Evolutionary conservation across 2,329 filamentous ascomycete species (phyloP).

Genomic region (Exophiala sideris): DNA sequence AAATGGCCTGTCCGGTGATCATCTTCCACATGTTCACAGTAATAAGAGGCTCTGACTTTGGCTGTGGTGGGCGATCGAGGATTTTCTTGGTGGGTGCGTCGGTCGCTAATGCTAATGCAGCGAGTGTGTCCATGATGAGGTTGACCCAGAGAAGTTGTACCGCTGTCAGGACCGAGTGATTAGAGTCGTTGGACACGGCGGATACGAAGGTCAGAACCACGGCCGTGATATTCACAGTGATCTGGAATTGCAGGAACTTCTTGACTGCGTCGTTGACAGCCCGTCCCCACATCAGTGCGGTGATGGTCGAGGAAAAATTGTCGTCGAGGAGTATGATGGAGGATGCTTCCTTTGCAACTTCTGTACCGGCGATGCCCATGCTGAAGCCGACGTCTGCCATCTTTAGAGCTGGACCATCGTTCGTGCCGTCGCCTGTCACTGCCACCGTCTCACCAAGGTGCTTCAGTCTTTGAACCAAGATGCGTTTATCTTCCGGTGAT

Average conservation of each 20-base stretch:
- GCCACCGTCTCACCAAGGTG: slow-evolving; percentile 61
- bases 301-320: slow-evolving; percentile 64
- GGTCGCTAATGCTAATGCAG: slow-evolving; percentile 81
- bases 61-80: slow-evolving; percentile 73
- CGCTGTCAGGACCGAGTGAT: slow-evolving; percentile 75
- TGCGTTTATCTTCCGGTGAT: slow-evolving; percentile 64
- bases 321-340: slow-evolving; percentile 66
- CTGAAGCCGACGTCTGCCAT: slow-evolving; percentile 66
- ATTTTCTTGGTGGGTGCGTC: slow-evolving; percentile 83
- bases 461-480: slow-evolving; percentile 61
- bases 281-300: slow-evolving; percentile 65
- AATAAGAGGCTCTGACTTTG: slow-evolving; percentile 72
- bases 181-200: slow-evolving; percentile 66
- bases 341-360: slow-evolving; percentile 67
- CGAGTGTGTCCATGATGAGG: slow-evolving; percentile 95
- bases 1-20: slow-evolving; percentile 90
- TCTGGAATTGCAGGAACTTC: slow-evolving; percentile 62
- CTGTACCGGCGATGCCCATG: slow-evolving; percentile 65
- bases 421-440: slow-evolving; percentile 64
- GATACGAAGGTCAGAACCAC: slow-evolving; percentile 85
- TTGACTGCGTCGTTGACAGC: slow-evolving; percentile 66
- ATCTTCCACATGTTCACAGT: slow-evolving; percentile 98
- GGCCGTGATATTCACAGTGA: slow-evolving; percentile 87
- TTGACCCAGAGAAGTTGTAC: slow-evolving; percentile 96
- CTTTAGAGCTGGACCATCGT: slow-evolving; percentile 64